Percentiles rank a stretch among this genome's conserved stretches.
phyloP scores from a whole-genome alignment of 495 filamentous ascomycete genomes.

The Thermothielavioides terrestris region DNA sequence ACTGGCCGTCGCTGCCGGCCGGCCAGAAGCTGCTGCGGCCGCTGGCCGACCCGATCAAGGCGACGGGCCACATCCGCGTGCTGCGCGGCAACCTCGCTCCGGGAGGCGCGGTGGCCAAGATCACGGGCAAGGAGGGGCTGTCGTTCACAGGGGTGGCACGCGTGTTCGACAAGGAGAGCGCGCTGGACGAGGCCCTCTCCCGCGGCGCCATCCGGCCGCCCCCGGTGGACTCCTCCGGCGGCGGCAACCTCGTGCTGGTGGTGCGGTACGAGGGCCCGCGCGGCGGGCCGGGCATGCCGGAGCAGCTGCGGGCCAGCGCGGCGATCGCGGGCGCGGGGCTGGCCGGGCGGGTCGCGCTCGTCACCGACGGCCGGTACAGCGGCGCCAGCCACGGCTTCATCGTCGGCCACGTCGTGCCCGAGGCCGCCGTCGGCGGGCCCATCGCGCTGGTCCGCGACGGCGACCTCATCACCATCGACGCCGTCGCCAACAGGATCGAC shows the following conservation, averaged over 20 bases:
- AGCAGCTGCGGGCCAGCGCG: slow-evolving; percentile 82
- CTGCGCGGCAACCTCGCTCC: slow-evolving; percentile 86
- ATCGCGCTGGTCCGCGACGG: slow-evolving; percentile 74
- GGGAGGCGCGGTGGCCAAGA: slow-evolving; percentile 90
- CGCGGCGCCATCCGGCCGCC: slow-evolving; percentile 57
- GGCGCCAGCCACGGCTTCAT: slow-evolving; percentile 95
- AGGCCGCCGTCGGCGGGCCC: slow-evolving; percentile 74
- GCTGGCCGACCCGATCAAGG: slow-evolving; percentile 75
- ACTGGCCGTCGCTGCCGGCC: slow-evolving; percentile 70
- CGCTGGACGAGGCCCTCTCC: slow-evolving; percentile 67
- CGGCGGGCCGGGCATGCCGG: slow-evolving; percentile 97
- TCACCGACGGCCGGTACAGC: slow-evolving; percentile 88
- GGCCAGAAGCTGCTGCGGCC: slow-evolving; percentile 82
- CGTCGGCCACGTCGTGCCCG: slow-evolving; percentile 87
- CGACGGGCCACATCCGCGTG: slow-evolving; percentile 82
- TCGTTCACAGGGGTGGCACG: slow-evolving; percentile 71
- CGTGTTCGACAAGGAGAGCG: slow-evolving; percentile 85
- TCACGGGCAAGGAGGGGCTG: slow-evolving; percentile 91
- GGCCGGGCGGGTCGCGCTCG: slow-evolving; percentile 79
- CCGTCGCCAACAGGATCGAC: slow-evolving; percentile 68
- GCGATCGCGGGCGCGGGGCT: slow-evolving; percentile 90
- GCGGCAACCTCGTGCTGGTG: slow-evolving; percentile 73
- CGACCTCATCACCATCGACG: slow-evolving; percentile 81
- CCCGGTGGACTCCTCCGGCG: too few relatives aligned
- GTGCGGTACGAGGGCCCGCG: slow-evolving; percentile 95